phyloP scores from a whole-genome alignment of 345 rosid genomes.

The Brassica rapa region DNA sequence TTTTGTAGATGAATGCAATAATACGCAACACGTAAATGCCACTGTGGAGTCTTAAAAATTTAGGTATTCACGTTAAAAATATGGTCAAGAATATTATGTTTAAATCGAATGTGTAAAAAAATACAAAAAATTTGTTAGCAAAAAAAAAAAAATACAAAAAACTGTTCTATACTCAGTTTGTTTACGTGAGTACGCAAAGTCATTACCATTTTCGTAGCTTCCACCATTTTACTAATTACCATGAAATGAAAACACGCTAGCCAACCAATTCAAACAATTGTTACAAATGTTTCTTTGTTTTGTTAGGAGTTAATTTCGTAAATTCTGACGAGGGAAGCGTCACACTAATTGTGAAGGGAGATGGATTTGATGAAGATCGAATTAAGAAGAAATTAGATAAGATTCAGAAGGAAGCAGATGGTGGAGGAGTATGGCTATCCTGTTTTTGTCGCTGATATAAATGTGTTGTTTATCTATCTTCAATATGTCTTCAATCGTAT shows the following conservation, averaged over 20 bases:
- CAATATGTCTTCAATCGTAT: neutral
- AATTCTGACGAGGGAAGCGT: neutral
- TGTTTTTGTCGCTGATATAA: neutral
- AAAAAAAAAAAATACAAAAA: neutral
- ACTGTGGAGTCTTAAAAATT: neutral
- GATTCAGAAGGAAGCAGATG: neutral
- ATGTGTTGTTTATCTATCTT: neutral
- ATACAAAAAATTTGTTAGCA: neutral
- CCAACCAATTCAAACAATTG: neutral
- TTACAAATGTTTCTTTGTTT: neutral
- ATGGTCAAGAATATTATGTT: neutral
- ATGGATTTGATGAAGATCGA: neutral
- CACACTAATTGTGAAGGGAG: slow-evolving; percentile 8
- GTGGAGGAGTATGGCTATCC: neutral
- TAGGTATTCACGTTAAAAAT: neutral
- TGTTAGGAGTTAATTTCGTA: neutral
- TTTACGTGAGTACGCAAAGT: neutral
- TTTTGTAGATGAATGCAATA: neutral
- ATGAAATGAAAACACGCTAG: neutral
- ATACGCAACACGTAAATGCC: neutral
- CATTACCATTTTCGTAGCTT: neutral
- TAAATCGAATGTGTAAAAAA: neutral
- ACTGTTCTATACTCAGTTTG: neutral
- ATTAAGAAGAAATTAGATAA: neutral
- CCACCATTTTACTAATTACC: neutral